These are phyloP conservation scores for Pinus albicaulis DNA, from an alignment of 75 land plant genomes.

Conservation along the genomic window DNA sequence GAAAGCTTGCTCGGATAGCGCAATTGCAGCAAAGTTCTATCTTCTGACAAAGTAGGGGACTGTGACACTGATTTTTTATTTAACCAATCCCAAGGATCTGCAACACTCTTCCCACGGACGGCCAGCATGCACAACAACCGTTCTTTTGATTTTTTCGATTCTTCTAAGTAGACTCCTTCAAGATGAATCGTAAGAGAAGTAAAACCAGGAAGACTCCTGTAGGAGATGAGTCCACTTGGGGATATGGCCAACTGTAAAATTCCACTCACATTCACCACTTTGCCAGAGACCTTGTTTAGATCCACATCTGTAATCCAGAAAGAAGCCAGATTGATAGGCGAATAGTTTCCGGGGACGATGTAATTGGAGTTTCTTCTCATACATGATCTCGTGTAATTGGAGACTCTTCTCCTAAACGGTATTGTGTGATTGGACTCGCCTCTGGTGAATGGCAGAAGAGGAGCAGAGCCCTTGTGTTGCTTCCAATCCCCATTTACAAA, in stretches of 20 bases:
- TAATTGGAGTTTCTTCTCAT: not conserved
- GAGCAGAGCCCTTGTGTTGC: slow-evolving; percentile 24
- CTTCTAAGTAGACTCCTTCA: slow-evolving; percentile 54
- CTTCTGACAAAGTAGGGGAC: slow-evolving; percentile 22
- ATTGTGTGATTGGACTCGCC: too few relatives aligned
- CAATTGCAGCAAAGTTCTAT: slow-evolving; percentile 42
- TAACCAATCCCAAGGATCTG: slow-evolving; percentile 48
- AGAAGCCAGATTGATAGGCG: slow-evolving; percentile 25
- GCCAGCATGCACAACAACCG: slow-evolving; percentile 63
- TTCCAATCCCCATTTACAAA: slow-evolving; percentile 42
- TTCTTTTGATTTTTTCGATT: slow-evolving; percentile 21
- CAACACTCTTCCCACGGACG: slow-evolving; percentile 20
- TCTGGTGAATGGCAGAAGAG: slow-evolving; percentile 37
- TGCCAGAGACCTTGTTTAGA: slow-evolving; percentile 9
- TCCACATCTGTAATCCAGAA: slow-evolving; percentile 36
- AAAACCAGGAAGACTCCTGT: slow-evolving; percentile 30
- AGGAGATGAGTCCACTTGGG: slow-evolving; percentile 2
- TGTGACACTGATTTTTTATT: not conserved
- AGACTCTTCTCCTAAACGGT: too few relatives aligned
- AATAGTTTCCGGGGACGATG: not conserved
- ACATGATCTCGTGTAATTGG: too few relatives aligned
- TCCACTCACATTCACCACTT: slow-evolving; percentile 34
- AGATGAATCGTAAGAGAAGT: slow-evolving; percentile 29
- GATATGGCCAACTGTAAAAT: slow-evolving; percentile 31
- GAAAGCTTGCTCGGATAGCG: slow-evolving; percentile 36